Evolutionary conservation across 192 early-diverging fungal genomes (phyloP), one percentile per base, ranked within the genome.

Genomic region (Coemansia biformis): DNA sequence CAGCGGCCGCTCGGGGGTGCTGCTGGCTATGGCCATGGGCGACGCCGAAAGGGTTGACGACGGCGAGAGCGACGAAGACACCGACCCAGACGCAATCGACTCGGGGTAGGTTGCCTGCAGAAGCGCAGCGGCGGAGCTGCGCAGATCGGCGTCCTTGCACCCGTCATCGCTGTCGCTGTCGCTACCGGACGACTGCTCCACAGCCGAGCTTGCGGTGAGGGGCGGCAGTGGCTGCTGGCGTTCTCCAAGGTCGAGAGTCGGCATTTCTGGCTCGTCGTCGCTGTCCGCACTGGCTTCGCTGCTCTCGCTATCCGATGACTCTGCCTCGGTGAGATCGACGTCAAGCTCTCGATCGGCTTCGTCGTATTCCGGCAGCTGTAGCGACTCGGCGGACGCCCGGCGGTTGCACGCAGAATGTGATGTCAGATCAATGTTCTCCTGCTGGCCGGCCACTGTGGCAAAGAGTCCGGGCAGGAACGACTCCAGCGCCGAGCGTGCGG

Each of bases 31-130:
- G 0, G 63, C 64, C 59, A 66, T 40, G 6, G 71, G 64, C 38
- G 71, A 66, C 1, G 71, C 71, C 2, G 71, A 75, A 2, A 75
- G 59, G 19, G 71, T 75, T 4, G 71, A 75, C 3, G 71, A 75
- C 32, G 71, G 71, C 11, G 71, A 75, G 12, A 75, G 51, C 37
- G 71, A 75, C 8, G 71, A 75, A 1, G 69, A 73, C 5, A 66
- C 61, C 18, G 69, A 65, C 6, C 67, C 67, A 1, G 69, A 65
- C 6, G 39, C 52, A 26, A 72, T 43, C 6, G 69, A 72, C 14
- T 55, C 69, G 2, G 69, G 51, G 18, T 65, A 73, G 0, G 69
- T 46, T 5, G 69, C 48, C 12, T 58, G 49, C 12, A 73, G 39
- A 10, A 73, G 57, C 40, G 62, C 69, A 2, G 69, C 57, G 6